A percentile compares a stretch with the other conserved stretches of the same genome.
Evolutionary conservation across 805 yeast genomes (phyloP).

Genomic region (Maudiozyma turicensis): DNA sequence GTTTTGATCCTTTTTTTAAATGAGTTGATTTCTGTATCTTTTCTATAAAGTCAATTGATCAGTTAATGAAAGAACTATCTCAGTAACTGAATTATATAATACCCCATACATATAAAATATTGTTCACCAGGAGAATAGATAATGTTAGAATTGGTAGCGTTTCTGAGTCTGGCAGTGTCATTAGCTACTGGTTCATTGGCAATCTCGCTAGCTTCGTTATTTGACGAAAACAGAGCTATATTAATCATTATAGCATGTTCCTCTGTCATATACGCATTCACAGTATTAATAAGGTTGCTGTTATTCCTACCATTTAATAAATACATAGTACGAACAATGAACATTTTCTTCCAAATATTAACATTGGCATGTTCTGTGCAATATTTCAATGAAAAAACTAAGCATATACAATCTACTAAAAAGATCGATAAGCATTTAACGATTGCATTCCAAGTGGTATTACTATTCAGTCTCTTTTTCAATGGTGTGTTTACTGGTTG

Average conservation of each 20-base stretch:
- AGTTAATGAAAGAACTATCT: too few relatives aligned
- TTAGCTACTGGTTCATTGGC: constrained; percentile 17
- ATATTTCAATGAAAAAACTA: constrained; percentile 12
- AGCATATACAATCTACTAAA: not conserved
- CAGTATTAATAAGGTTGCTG: constrained; percentile 1
- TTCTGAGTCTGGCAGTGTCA: constrained; percentile 10
- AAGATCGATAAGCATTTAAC: constrained; percentile 8
- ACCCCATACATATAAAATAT: too few relatives aligned
- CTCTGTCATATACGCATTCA: constrained; percentile 12
- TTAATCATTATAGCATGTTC: constrained; percentile 20
- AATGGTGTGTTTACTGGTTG: constrained; percentile 17
- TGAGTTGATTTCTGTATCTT: too few relatives aligned
- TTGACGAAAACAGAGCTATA: constrained; percentile 12
- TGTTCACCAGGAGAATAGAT: not conserved
- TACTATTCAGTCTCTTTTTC: constrained; percentile 13
- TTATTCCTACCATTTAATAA: not conserved
- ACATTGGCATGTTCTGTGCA: constrained; percentile 15
- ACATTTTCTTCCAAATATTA: constrained; percentile 11
- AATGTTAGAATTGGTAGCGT: not conserved
- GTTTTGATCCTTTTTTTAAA: too few relatives aligned
- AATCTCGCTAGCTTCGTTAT: constrained; percentile 14
- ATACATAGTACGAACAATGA: not conserved
- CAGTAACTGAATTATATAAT: too few relatives aligned
- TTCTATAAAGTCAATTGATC: too few relatives aligned
- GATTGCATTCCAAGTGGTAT: constrained; percentile 12